Conservation (phyloP, 2,329 filamentous ascomycete genomes). For the Aspergillus sp. region DNA sequence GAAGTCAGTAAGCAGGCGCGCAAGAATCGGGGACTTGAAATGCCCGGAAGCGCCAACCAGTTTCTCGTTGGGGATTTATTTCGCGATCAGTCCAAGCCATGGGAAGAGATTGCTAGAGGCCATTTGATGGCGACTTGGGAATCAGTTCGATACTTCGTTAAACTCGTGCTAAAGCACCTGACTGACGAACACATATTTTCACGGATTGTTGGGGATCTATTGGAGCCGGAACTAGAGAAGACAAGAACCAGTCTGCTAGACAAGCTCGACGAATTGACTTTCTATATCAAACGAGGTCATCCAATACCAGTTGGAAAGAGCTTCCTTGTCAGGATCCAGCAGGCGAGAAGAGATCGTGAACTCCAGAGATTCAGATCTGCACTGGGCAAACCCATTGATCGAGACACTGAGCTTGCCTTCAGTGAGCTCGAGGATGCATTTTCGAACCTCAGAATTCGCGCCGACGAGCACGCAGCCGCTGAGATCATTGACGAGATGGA, state of each 20-base stretch:
- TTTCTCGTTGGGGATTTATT: constrained; percentile 34
- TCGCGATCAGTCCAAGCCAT: constrained; percentile 34
- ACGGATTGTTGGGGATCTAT: constrained; percentile 15
- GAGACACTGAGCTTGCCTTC: background rate
- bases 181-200: constrained; percentile 23
- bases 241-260: constrained; percentile 16
- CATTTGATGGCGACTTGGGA: constrained; percentile 28
- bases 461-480: constrained; percentile 37
- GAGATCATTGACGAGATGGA: constrained; percentile 48
- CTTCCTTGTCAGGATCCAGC: constrained; percentile 14
- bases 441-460: constrained; percentile 1
- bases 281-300: constrained; percentile 22
- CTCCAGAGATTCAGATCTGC: background rate
- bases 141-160: constrained; percentile 20
- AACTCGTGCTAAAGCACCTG: constrained; percentile 23
- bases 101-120: constrained; percentile 28
- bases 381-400: background rate
- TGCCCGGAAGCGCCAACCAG: constrained; percentile 35
- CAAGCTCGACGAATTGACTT: constrained; percentile 26
- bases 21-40: constrained; percentile 31
- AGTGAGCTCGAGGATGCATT: background rate
- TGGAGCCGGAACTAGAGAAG: constrained; percentile 24
- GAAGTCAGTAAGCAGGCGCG: constrained; percentile 29
- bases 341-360: constrained; percentile 9
- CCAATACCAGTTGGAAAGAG: constrained; percentile 20